phyloP scores from a whole-genome alignment of 73 alveolate genomes.

The Symbiodinium natans region DNA sequence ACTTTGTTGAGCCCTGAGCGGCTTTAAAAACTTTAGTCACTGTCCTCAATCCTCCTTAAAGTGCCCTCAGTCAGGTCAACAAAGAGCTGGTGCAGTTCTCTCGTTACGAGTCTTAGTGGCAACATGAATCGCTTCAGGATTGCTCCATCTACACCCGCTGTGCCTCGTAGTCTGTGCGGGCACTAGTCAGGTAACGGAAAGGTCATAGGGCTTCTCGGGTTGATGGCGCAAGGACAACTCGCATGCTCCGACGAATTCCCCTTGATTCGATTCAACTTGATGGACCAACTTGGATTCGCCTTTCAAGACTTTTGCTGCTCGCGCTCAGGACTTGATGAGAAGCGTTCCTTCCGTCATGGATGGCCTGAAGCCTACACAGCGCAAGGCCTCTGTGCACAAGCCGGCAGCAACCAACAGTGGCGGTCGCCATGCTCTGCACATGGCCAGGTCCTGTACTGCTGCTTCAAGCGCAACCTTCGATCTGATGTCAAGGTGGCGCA shows the following conservation, averaged over 20 bases:
- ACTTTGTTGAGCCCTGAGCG: constrained; percentile 94
- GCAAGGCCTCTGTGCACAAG: constrained; percentile 95
- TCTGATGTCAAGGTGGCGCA: constrained; percentile 99
- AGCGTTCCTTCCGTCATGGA: constrained; percentile 99
- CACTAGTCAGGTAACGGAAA: too few species aligned
- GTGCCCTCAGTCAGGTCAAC: constrained; percentile 95
- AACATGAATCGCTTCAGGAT: background rate
- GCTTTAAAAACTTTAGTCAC: background rate
- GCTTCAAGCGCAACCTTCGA: constrained; percentile 98
- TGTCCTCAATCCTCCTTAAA: background rate
- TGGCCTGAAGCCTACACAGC: constrained; percentile 99
- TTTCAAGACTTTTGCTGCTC: background rate
- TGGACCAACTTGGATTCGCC: background rate
- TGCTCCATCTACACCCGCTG: background rate
- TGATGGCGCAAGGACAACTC: too few species aligned
- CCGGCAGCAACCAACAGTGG: too few species aligned
- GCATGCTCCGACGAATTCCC: background rate
- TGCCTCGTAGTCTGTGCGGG: too few species aligned
- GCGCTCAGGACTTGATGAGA: constrained; percentile 95
- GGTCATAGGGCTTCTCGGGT: constrained; percentile 98
- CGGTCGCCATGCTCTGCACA: background rate
- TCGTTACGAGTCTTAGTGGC: constrained; percentile 96
- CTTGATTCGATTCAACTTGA: background rate
- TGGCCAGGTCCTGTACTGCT: constrained; percentile 97
- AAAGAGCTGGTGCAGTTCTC: constrained; percentile 99